phyloP scores from a whole-genome alignment of 1,139 yeast species.

The Sugiyamaella neomexicana region DNA sequence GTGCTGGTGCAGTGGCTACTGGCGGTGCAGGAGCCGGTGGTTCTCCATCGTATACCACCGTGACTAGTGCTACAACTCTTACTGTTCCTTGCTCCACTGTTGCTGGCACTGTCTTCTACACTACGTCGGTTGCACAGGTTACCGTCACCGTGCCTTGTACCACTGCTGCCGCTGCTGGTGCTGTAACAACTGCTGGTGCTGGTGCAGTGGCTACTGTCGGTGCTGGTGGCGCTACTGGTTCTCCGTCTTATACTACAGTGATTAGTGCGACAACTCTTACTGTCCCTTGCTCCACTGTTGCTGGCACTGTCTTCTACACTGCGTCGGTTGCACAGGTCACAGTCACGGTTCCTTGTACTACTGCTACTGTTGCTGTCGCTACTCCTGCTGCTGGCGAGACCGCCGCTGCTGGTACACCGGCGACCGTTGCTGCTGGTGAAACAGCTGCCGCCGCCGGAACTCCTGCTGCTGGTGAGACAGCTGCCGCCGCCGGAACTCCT shows the following conservation, averaged over 20 bases:
- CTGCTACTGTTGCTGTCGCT: neutral
- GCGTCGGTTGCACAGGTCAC: neutral
- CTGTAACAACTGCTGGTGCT: no score
- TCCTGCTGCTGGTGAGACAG: constrained; percentile 4
- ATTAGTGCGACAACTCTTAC: constrained; percentile 4
- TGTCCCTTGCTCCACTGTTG: constrained; percentile 16
- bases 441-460: constrained; percentile 8
- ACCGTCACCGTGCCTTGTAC: no score
- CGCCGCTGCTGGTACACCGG: constrained; percentile 5
- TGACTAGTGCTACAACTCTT: no score
- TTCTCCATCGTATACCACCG: no score
- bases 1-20: no score
- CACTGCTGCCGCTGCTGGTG: no score
- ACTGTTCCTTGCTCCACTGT: no score
- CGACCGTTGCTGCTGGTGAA: constrained; percentile 5
- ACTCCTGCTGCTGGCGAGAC: neutral
- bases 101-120: no score
- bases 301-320: neutral
- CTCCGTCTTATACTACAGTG: constrained; percentile 9
- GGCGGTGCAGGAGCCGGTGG: no score
- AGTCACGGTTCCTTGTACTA: constrained; percentile 3
- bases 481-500: constrained; percentile 9
- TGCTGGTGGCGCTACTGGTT: no score
- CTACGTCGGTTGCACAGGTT: no score
- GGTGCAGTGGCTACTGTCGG: no score